Base-by-base conservation (phyloP, 2,329 filamentous ascomycete species). In the Beauveria pseudobassiana region DNA sequence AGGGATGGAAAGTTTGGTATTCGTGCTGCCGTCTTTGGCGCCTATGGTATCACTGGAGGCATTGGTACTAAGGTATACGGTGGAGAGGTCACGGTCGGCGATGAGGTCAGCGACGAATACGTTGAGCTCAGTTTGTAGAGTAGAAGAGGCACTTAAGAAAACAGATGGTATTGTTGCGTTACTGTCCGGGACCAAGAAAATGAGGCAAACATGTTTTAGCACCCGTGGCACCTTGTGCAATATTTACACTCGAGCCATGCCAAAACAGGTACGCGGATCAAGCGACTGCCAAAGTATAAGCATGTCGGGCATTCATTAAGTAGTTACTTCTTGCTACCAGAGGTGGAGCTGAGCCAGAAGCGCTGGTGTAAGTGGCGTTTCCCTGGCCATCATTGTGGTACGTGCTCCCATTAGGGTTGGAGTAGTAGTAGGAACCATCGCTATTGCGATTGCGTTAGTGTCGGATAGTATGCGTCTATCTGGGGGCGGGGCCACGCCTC, bases 351-450 rank as follows among this genome's bases (percentile, higher is more conserved):
- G 59, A 26, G 45, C 80, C 82, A 61, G 76, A 75, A 7, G 87
- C 74, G 10, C 84, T 67, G 20, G 83, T 90, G 74, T 90, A 90
- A 20, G 74, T 84, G 26, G 83, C 81, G 54, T 73, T 69, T 6
- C 87, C 87, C 12, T 71, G 70, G 50, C 86, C 85, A 66, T 79
- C 73, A 73, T 88, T 87, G 78, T 89, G 76, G 76, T 90, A 90
- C 45, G 83, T 87, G 69, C 83, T 88, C 16, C 86, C 85, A 65
- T 88, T 81, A 51, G 85, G 74, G 75, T 90, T 90, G 70, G 81
- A 83, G 75, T 90, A 90, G 76, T 90, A 89, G 78, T 90, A 90
- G 1, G 85, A 88, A 43, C 87, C 86, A 67, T 89, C 69, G 24
- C 81, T 83, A 28, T 34, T 12, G 10, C 22, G n/a, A 34, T 50